Conservation (phyloP, 805 yeast genomes). For the Debaryomyces castellii region DNA sequence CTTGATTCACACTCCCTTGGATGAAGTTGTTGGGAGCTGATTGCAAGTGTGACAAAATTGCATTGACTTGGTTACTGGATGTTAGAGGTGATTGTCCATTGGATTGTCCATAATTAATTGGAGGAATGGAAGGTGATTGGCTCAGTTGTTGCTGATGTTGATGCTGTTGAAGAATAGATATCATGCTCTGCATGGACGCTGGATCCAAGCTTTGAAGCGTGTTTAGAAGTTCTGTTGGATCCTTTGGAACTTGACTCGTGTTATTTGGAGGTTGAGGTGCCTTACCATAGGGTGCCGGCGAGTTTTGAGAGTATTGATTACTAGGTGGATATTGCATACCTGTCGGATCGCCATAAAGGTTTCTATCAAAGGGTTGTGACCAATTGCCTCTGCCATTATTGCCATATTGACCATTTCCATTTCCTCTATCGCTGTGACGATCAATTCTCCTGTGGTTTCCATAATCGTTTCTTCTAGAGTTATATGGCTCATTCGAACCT, state of each 20-base stretch:
- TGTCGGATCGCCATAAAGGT: neutral
- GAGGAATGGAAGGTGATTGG: slow-evolving; percentile 6
- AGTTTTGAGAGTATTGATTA: neutral
- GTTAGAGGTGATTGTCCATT: slow-evolving; percentile 13
- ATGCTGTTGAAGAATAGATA: slow-evolving; percentile 27
- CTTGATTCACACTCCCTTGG: neutral
- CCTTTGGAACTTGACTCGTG: neutral
- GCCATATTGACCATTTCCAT: slow-evolving; percentile 7
- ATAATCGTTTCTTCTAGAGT: slow-evolving; percentile 9
- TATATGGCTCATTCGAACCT: slow-evolving; percentile 1
- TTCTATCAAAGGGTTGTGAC: neutral
- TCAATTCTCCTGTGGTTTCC: slow-evolving; percentile 6
- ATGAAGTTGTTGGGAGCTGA: slow-evolving; percentile 7
- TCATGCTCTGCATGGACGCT: slow-evolving; percentile 31
- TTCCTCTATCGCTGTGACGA: slow-evolving; percentile 5
- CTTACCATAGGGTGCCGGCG: slow-evolving; percentile 8
- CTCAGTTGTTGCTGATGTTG: slow-evolving; percentile 21
- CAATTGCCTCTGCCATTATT: slow-evolving; percentile 4
- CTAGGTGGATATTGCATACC: neutral
- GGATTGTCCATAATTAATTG: slow-evolving; percentile 12
- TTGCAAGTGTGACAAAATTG: slow-evolving; percentile 27
- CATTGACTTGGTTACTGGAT: slow-evolving; percentile 24
- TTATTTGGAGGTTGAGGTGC: slow-evolving; percentile 10
- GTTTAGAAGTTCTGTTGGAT: slow-evolving; percentile 8
- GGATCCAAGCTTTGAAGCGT: slow-evolving; percentile 30